Conservation (phyloP, 1,139 yeast genomes). For the Kodamaea fungicola region DNA sequence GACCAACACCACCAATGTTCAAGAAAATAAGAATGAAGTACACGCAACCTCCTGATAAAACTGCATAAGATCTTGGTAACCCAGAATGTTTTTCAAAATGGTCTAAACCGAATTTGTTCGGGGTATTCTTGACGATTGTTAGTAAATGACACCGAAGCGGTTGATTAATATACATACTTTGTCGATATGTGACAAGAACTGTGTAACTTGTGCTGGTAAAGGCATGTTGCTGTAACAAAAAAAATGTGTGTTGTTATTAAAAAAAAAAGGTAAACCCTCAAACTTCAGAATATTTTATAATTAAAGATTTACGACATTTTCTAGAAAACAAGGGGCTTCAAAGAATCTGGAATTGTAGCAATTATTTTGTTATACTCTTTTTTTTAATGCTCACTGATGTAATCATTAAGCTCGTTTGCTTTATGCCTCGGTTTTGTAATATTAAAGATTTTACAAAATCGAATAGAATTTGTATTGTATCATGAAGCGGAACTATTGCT, state of each 20-base stretch:
- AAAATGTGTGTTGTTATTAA: background rate
- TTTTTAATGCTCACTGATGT: too few relatives aligned
- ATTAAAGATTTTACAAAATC: too few relatives aligned
- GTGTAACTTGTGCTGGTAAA: conserved; percentile 24
- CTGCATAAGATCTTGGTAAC: conserved; percentile 86
- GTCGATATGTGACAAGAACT: conserved; percentile 27
- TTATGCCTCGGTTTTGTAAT: too few relatives aligned
- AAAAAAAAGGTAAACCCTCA: background rate
- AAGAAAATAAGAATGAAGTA: conserved; percentile 79
- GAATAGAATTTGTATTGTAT: too few relatives aligned
- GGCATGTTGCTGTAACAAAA: conserved; percentile 19
- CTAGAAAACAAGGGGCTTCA: too few relatives aligned
- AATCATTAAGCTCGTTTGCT: too few relatives aligned
- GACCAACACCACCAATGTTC: conserved; percentile 92
- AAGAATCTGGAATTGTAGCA: too few relatives aligned
- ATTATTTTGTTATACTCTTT: too few relatives aligned
- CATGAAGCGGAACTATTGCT: too few relatives aligned
- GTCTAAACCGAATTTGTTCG: conserved; percentile 39
- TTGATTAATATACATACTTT: conserved; percentile 19
- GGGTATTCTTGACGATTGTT: conserved; percentile 31
- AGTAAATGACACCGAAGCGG: conserved; percentile 6
- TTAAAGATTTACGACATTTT: too few relatives aligned
- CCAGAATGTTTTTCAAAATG: conserved; percentile 65
- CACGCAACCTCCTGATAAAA: conserved; percentile 56
- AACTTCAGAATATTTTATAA: too few relatives aligned